Conservation (phyloP, 106 monocot species). For the Xerophyta viscosa region DNA sequence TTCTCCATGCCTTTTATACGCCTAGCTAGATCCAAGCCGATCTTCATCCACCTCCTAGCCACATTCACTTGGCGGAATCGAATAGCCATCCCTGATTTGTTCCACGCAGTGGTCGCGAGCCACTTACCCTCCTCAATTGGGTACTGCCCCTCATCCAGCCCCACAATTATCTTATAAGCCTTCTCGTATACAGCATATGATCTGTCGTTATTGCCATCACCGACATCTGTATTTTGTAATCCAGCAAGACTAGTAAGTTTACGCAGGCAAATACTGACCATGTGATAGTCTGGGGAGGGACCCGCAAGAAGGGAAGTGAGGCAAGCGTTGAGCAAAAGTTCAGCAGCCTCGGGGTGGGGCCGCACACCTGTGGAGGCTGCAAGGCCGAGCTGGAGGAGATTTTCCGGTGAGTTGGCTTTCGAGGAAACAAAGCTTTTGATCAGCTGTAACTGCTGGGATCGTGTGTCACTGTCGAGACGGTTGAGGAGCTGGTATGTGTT, state of each 20-base stretch:
- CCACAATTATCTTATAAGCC: conserved; percentile 84
- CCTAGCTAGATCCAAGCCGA: conserved; percentile 68
- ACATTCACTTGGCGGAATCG: conserved; percentile 39
- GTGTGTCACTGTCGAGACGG: conserved; percentile 29
- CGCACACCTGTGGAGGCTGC: conserved; percentile 34
- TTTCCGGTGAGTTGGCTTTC: conserved; percentile 37
- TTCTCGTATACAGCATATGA: conserved; percentile 47
- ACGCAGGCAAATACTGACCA: conserved; percentile 42
- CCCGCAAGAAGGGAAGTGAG: conserved; percentile 52
- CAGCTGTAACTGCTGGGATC: conserved; percentile 58
- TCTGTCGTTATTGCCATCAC: conserved; percentile 8
- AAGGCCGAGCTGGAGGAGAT: conserved; percentile 72
- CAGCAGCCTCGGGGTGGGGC: conserved; percentile 51
- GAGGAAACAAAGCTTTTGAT: conserved; percentile 62
- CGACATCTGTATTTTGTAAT: conserved; percentile 5
- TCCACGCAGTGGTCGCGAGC: conserved; percentile 89
- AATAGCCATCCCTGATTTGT: conserved; percentile 48
- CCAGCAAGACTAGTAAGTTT: conserved; percentile 41
- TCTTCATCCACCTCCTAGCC: conserved; percentile 85
- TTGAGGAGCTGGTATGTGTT: conserved; percentile 60
- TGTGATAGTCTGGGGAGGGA: conserved; percentile 58
- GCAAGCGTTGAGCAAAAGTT: conserved; percentile 45
- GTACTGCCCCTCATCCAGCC: conserved; percentile 65
- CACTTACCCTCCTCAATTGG: conserved; percentile 84
- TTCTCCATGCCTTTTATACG: conserved; percentile 57